Evolutionary conservation across 495 filamentous ascomycete species (phyloP).

Genomic region (Parathielavia hyrcaniae): DNA sequence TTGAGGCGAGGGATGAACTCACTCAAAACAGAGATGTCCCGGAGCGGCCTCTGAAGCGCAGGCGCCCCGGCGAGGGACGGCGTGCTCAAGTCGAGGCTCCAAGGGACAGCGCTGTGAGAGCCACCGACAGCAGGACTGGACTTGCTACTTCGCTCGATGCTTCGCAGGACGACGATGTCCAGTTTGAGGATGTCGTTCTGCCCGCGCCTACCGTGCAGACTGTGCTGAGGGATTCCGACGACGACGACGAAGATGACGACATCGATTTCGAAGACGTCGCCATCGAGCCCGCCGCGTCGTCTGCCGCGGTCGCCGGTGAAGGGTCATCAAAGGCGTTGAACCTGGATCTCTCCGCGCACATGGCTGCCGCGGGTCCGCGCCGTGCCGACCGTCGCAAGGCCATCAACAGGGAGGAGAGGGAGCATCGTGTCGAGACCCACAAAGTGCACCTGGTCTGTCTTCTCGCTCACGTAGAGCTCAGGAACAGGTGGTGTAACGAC

Average conservation of each 20-base stretch:
- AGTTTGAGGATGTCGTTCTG: slow-evolving; percentile 37
- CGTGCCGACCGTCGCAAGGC: slow-evolving; percentile 50
- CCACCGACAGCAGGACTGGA: not conserved
- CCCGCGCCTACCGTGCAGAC: slow-evolving; percentile 30
- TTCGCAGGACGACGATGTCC: slow-evolving; percentile 31
- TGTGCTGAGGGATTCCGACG: slow-evolving; percentile 25
- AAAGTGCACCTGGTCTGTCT: slow-evolving; percentile 82
- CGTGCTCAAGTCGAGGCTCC: slow-evolving; percentile 2
- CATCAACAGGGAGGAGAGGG: slow-evolving; percentile 63
- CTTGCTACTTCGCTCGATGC: slow-evolving; percentile 19
- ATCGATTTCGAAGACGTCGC: slow-evolving; percentile 33
- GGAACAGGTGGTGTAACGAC: slow-evolving; percentile 90
- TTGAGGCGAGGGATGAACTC: slow-evolving; percentile 11
- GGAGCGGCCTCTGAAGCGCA: slow-evolving; percentile 38
- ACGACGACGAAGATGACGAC: slow-evolving; percentile 35
- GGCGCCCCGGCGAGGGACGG: slow-evolving; percentile 36
- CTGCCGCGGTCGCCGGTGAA: slow-evolving; percentile 29
- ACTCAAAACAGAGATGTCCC: not conserved
- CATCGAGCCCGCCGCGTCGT: slow-evolving; percentile 21
- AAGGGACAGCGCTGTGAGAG: slow-evolving; percentile 8
- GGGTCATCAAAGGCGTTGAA: slow-evolving; percentile 53
- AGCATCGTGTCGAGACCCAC: slow-evolving; percentile 67
- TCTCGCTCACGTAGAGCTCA: slow-evolving; percentile 61
- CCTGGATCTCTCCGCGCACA: slow-evolving; percentile 46
- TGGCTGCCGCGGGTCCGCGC: slow-evolving; percentile 33